Evolutionary conservation across 176 grass and related monocot species (phyloP), one percentile per base, ranked within the genome.

Genomic region (Secale cereale): DNA sequence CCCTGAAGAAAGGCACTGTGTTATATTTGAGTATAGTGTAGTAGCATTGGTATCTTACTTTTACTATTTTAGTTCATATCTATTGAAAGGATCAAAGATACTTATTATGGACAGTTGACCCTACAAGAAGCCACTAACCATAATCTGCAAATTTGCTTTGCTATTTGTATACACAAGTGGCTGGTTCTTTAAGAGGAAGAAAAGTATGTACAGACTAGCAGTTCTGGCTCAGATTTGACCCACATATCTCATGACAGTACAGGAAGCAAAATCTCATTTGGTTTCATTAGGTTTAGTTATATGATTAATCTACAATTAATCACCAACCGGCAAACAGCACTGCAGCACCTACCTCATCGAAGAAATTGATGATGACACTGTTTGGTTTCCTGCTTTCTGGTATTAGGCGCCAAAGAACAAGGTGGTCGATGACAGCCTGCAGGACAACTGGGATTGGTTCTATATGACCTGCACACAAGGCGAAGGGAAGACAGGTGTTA

Each of bases 361-460:
- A 97, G 90, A 99, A 99, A 73, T 99, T 99, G 86, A 99, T 97
- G 83, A 99, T 86, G 76, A 94, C 92, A 83, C 97, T 92, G 84
- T 97, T 96, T 52, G 97, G 97, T 56, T 94, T 96, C 88, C 90
- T 95, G 78, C 84, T 94, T 76, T 99, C 94, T 82, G 97, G 97
- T 91, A 99, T 91, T 82, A 99, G 82, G 89, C 86, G 97, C 97
- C 97, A 99, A 83, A 95, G 88, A 83, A 99, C 92, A 79, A 99
- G 86, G 76, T 96, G 94, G 81, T 99, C 94, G 69, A 96, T 99
- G 70, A 97, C 94, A 84, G 88, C 88, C 90, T 99, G 93, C 61
- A 99, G 73, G 52, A 90, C 88, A 20, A 78, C 61, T 66, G 97
- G 97, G 85, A 99, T 94, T 59, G 94, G 90, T 86, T 99, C 97